These are phyloP conservation scores for Suhomyces xylopsoci DNA, from an alignment of 805 yeast species.

Conservation along the genomic window DNA sequence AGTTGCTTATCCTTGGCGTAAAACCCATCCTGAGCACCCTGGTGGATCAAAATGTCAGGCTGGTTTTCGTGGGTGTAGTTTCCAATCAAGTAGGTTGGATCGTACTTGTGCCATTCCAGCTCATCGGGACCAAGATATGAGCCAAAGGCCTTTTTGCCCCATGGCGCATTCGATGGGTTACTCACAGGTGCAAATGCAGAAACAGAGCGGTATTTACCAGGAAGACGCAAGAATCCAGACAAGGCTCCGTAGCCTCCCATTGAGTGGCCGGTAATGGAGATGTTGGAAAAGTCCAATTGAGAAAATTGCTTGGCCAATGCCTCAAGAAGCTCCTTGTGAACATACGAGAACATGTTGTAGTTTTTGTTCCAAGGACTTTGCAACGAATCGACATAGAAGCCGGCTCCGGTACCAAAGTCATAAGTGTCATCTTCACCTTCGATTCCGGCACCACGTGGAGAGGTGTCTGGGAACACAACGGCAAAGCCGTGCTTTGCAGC, in stretches of 20 bases:
- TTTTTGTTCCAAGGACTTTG: constrained; percentile 64
- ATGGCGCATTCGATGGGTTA: constrained; percentile 72
- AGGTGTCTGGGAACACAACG: constrained; percentile 91
- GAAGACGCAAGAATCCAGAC: constrained; percentile 60
- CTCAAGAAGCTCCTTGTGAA: constrained; percentile 67
- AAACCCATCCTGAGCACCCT: constrained; percentile 78
- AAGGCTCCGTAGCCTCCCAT: constrained; percentile 98
- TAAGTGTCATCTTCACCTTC: constrained; percentile 80
- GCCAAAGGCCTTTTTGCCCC: constrained; percentile 86
- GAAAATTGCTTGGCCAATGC: constrained; percentile 42
- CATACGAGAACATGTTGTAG: constrained; percentile 85
- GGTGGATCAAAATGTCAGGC: constrained; percentile 71
- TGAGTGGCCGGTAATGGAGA: constrained; percentile 91
- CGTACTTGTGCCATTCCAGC: constrained; percentile 69
- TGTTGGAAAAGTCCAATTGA: constrained; percentile 59
- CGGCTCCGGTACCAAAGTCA: constrained; percentile 95
- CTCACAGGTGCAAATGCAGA: constrained; percentile 90
- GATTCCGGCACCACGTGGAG: constrained; percentile 81
- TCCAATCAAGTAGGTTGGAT: constrained; percentile 76
- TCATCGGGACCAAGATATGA: constrained; percentile 70
- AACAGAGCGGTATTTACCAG: constrained; percentile 71
- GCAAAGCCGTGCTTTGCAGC: constrained; percentile 84
- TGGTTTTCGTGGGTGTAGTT: constrained; percentile 42
- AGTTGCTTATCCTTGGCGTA: constrained; percentile 58
- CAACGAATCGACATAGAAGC: constrained; percentile 87